Percentiles rank a stretch among this genome's conserved stretches.
Evolutionary conservation across 495 filamentous ascomycete species (phyloP).

Genomic region (Annulohypoxylon maeteangense): DNA sequence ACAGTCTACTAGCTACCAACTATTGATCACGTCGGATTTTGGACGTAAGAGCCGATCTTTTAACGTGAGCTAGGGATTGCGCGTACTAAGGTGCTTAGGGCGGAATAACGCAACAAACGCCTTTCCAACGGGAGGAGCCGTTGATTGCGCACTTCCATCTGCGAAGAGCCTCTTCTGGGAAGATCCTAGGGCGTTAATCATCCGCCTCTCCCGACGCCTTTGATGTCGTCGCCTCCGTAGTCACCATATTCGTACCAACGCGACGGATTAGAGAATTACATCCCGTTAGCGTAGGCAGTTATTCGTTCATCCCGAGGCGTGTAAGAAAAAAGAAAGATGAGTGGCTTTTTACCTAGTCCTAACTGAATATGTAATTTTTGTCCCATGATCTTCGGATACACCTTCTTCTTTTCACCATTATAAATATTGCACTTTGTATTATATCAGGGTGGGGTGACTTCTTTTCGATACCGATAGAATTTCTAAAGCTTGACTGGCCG

Average conservation of each 20-base stretch:
- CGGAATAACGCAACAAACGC: not conserved
- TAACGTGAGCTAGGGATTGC: not conserved
- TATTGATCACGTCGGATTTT: slow-evolving; percentile 10
- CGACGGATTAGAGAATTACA: not conserved
- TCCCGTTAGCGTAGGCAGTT: not conserved
- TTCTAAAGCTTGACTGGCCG: not conserved
- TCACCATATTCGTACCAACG: not conserved
- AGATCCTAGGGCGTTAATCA: not conserved
- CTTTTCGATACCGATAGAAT: not conserved
- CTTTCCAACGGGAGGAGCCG: slow-evolving; percentile 17
- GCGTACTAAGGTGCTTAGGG: not conserved
- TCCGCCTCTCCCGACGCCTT: slow-evolving; percentile 7
- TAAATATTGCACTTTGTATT: not conserved
- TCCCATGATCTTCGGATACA: slow-evolving; percentile 3
- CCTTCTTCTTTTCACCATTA: not conserved
- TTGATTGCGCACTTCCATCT: slow-evolving; percentile 7
- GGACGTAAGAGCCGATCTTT: not conserved
- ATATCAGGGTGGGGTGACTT: not conserved
- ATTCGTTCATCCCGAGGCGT: not conserved
- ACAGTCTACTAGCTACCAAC: not conserved
- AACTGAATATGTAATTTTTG: not conserved
- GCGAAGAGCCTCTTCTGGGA: not conserved
- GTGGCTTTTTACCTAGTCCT: slow-evolving; percentile 10
- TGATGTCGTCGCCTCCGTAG: slow-evolving; percentile 5
- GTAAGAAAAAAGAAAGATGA: slow-evolving; percentile 11